phyloP scores from a whole-genome alignment of 495 filamentous ascomycete species.

The Aspergillus biplanus region DNA sequence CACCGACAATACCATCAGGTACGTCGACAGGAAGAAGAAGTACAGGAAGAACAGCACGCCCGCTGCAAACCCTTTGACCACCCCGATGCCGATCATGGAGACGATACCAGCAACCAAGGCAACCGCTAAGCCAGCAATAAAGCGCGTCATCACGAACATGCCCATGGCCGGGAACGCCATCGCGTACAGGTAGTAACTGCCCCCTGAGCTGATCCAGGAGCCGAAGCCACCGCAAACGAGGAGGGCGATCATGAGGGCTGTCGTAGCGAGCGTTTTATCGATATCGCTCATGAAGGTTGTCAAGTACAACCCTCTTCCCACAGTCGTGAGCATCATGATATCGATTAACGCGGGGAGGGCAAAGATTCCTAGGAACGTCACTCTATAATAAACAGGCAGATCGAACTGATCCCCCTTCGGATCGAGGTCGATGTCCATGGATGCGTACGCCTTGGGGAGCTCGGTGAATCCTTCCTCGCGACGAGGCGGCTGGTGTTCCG shows the following conservation, averaged over 20 bases:
- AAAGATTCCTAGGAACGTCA: slow-evolving; percentile 24
- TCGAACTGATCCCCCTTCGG: slow-evolving; percentile 15
- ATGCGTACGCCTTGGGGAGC: slow-evolving; percentile 23
- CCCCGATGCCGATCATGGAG: slow-evolving; percentile 18
- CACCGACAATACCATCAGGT: slow-evolving; percentile 20
- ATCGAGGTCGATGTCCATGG: slow-evolving; percentile 25
- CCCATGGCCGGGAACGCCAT: slow-evolving; percentile 26
- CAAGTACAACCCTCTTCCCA: slow-evolving; percentile 23
- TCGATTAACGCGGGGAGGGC: slow-evolving; percentile 23
- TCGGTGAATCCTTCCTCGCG: slow-evolving; percentile 25
- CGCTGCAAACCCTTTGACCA: slow-evolving; percentile 19
- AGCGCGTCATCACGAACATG: slow-evolving; percentile 26
- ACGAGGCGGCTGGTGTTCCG: slow-evolving; percentile 18
- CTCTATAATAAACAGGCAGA: slow-evolving; percentile 14
- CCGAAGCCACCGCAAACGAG: slow-evolving; percentile 26
- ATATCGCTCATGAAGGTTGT: slow-evolving; percentile 25
- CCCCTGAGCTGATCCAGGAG: slow-evolving; percentile 23
- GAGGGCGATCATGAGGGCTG: slow-evolving; percentile 23
- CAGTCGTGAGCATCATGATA: slow-evolving; percentile 22
- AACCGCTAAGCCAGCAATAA: slow-evolving; percentile 19
- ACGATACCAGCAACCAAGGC: slow-evolving; percentile 19
- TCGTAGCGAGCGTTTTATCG: slow-evolving; percentile 23
- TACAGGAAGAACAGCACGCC: slow-evolving; percentile 24
- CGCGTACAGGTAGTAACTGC: slow-evolving; percentile 25
- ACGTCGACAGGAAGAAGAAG: slow-evolving; percentile 24